Base-by-base conservation (phyloP, 2,329 filamentous ascomycete species). In the Cladosporium austrohemisphaericum region DNA sequence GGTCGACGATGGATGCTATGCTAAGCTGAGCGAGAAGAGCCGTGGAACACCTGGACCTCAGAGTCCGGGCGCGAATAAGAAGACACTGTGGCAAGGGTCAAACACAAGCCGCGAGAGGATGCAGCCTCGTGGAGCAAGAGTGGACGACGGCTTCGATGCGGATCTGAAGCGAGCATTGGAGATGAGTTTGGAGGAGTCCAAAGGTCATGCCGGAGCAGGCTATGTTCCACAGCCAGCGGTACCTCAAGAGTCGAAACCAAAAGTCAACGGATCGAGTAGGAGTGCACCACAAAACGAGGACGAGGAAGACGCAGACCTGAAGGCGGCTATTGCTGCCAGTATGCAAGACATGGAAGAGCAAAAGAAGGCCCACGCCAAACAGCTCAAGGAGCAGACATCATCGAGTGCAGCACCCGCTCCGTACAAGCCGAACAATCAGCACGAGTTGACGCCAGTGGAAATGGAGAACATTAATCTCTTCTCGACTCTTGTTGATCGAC, bases 401-500 rank as follows among this genome's bases (percentile, higher is more conserved):
- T 63, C 63, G 5, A 71, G 74, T 20, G 69, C 73, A 13, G 66
- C 73, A 3, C 67, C 73, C 2, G 68, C 76, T 9, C 65, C 76
- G 19, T 72, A 78, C n/a, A 73, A 75, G 35, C 86, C 88, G 1
- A 95, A 92, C 72, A 94, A 91, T 60, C 89, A 96, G 60, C 95
- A 96, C 65, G 93, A 98, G 70, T 77, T 98, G 46, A 94, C 88
- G 0, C 85, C 88, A 0, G 86, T 95, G 0, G 93, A 98, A 69
- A 90, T 91, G 0, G 93, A 98, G 68, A 97, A 97, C 60, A 98
- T 98, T 67, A 95, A 95, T 62, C 75, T 98, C 1, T 97, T 98
- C 64, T 79, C 93, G 0, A 96, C 93, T 0, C 73, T 98, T 29
- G 93, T 98, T 9, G 93, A 98, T 65, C 83, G 94, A 26, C 73